Base-by-base conservation (phyloP, 495 filamentous ascomycete genomes). In the Tetracladium marchalianum region DNA sequence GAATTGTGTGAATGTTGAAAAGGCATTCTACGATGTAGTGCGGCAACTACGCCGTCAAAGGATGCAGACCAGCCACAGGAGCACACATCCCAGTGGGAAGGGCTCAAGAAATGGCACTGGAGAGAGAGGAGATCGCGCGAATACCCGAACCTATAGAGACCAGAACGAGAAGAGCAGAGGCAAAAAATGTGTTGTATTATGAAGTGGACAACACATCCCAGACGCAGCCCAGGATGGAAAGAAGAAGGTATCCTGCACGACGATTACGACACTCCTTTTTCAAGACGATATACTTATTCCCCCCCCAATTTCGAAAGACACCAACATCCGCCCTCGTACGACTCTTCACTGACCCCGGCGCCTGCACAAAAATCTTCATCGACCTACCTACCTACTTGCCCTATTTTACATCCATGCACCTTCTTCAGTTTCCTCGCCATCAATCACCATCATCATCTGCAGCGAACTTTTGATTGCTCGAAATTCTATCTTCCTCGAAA, bases 1-100 rank as follows among this genome's bases (percentile, higher is more conserved):
- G 70, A 95, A 95, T 59, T 96, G 92, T 71, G 87, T 96, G 69
- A 97, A 98, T 58, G 92, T 98, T 19, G 92, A 98, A 61, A 95
- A 90, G 70, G 93, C 92, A 2, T 98, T 98, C 61, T 96, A 95
- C 66, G 92, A 98, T 56, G 93, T 98, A 11, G 92, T 98, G 17
- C 75, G 93, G 46, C 84, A 89, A 57, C 68, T 97, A 46, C 80
- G 90, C 49, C 76, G 81, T 50, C 90, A 95, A 63, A 77, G 85
- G 52, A 80, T 87, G 63, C 59, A 66, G 39, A 55, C 35, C 31
- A 70, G 64, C 32, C 42, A 65, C 7, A 63, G 68, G 19, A 60
- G 66, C 18, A 45, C 62, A 41, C 59, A 63, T 16, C 65, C 53
- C 31, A n/a, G 43, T 33, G 51, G 50, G 31, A 51, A 44, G 40